These are phyloP conservation scores for Vickermania ingenoplastis DNA, from an alignment of 208 protist genomes.

Conservation along the genomic window DNA sequence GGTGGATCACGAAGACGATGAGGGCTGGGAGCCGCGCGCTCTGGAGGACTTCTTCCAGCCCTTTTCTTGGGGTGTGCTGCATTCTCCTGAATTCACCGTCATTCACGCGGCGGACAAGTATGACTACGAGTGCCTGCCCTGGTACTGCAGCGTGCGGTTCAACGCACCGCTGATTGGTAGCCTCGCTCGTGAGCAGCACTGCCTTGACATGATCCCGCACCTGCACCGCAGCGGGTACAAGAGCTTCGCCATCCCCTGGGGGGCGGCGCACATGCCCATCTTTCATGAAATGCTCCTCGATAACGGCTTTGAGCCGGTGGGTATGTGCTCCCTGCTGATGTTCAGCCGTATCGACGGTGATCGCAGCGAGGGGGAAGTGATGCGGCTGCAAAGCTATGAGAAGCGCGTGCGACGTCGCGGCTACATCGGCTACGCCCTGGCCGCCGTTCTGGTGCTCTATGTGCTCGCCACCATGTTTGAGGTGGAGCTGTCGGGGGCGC, in stretches of 20 bases:
- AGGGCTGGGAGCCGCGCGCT: conserved; percentile 78
- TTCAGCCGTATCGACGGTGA: conserved; percentile 50
- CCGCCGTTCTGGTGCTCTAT: conserved; percentile 9
- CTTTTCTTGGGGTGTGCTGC: conserved; percentile 80
- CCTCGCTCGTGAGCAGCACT: conserved; percentile 65
- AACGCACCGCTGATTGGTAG: conserved; percentile 62
- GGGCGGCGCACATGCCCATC: conserved; percentile 74
- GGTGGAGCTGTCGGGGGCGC: conserved; percentile 13
- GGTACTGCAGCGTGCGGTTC: conserved; percentile 74
- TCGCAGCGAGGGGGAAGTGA: conserved; percentile 62
- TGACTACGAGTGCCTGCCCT: conserved; percentile 74
- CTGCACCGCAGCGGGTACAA: conserved; percentile 55
- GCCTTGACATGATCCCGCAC: conserved; percentile 63
- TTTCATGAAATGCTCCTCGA: conserved; percentile 82
- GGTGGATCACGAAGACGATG: conserved; percentile 54
- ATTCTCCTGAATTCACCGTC: conserved; percentile 62
- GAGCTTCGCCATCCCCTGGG: conserved; percentile 79
- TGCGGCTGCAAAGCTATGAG: conserved; percentile 31
- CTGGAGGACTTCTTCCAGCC: conserved; percentile 71
- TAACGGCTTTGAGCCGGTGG: conserved; percentile 59
- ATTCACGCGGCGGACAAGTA: conserved; percentile 83
- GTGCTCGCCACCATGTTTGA: conserved; percentile 21
- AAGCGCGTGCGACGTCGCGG: conserved; percentile 16
- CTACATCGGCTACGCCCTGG: conserved; percentile 15
- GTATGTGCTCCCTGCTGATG: conserved; percentile 64